phyloP scores from a whole-genome alignment of 2,329 filamentous ascomycete genomes.

The Botrytis hyacinthi region DNA sequence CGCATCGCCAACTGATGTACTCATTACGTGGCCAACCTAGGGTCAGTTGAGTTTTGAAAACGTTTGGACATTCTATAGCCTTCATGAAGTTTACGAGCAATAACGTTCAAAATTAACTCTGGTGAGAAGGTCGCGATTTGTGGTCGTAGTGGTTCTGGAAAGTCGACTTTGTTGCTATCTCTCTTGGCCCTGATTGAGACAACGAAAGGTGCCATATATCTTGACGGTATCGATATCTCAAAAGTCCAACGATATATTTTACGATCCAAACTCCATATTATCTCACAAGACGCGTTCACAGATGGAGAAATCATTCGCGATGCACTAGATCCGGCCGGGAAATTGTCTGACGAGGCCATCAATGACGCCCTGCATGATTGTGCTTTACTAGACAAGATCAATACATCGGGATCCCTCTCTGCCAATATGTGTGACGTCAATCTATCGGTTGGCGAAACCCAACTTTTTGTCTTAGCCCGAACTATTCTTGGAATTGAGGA shows the following conservation, averaged over 20 bases:
- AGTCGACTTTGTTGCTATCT: neutral
- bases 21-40: constrained; percentile 27
- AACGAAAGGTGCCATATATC: neutral
- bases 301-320: neutral
- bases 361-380: neutral
- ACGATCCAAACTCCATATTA: neutral
- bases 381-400: neutral
- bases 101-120: constrained; percentile 46
- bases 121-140: constrained; percentile 51
- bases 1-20: constrained; percentile 17
- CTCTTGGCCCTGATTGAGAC: neutral
- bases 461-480: neutral
- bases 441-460: neutral
- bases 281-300: neutral
- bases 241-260: neutral
- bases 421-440: neutral
- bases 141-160: constrained; percentile 43
- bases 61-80: neutral
- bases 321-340: neutral
- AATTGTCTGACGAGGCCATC: neutral
- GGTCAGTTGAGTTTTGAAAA: constrained; percentile 27
- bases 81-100: neutral
- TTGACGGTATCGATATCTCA: neutral
- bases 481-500: neutral
- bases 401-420: neutral